Conservation (phyloP, 768 basidiomycete species). For the Boletus vermiculosoides region DNA sequence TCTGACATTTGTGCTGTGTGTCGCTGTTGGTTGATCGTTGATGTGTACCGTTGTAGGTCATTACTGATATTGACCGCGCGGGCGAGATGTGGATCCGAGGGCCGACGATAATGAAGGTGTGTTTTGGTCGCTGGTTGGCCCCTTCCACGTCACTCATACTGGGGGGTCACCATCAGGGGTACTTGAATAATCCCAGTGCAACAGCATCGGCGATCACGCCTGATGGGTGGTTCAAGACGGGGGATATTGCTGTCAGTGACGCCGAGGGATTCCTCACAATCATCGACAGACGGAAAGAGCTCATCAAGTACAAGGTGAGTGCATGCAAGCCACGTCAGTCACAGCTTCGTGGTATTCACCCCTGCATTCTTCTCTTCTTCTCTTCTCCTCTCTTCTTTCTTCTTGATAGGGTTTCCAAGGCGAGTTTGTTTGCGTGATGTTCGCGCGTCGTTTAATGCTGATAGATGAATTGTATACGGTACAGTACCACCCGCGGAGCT, state of each 20-base stretch:
- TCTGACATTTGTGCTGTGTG: no score
- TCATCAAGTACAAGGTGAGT: conserved; percentile 70
- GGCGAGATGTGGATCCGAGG: no score
- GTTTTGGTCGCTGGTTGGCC: no score
- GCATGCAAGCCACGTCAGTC: not conserved
- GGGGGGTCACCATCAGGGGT: no score
- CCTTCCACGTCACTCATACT: no score
- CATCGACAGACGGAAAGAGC: conserved; percentile 71
- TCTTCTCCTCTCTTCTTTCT: no score
- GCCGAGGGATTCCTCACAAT: conserved; percentile 71
- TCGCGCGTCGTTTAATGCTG: not conserved
- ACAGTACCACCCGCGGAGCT: conserved; percentile 85
- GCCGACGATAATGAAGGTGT: no score
- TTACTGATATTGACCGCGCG: no score
- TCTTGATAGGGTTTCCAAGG: conserved; percentile 69
- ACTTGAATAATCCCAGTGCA: no score
- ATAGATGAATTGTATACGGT: not conserved
- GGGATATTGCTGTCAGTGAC: conserved; percentile 72
- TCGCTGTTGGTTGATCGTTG: no score
- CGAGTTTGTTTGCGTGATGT: conserved; percentile 20
- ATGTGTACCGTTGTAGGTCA: no score
- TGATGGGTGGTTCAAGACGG: conserved; percentile 87
- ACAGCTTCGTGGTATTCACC: not conserved
- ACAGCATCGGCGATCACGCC: no score
- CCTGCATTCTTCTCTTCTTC: not conserved